Evolutionary conservation across 148 eudicot genomes (phyloP).

Genomic region (Camellia japonica): DNA sequence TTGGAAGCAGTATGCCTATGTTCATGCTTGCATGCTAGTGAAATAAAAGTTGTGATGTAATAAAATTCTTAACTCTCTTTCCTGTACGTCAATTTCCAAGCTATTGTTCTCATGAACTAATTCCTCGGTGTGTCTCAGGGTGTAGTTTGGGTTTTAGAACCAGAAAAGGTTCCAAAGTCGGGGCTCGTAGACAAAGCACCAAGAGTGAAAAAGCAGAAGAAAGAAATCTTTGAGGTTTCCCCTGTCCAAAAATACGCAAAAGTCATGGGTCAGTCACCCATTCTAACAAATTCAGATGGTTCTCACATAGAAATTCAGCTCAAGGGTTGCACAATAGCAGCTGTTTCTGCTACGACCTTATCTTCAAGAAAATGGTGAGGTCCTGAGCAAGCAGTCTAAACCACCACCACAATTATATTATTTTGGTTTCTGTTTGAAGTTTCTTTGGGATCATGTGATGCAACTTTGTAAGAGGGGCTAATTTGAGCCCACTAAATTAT

Average conservation of each 20-base stretch:
- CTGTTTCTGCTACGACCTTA: slow-evolving; percentile 78
- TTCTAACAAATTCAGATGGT: slow-evolving; percentile 65
- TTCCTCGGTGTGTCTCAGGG: slow-evolving; percentile 52
- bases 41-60: background rate
- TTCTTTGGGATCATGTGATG: no score
- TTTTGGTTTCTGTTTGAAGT: background rate
- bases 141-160: slow-evolving; percentile 72
- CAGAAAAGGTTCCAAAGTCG: no score
- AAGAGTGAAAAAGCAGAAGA: slow-evolving; percentile 51
- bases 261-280: slow-evolving; percentile 60
- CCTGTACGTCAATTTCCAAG: background rate
- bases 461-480: no score
- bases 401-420: background rate
- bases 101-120: background rate
- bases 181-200: slow-evolving; percentile 31
- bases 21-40: background rate
- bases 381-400: background rate
- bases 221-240: slow-evolving; percentile 65
- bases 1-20: no score
- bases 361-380: slow-evolving; percentile 84
- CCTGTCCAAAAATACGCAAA: slow-evolving; percentile 71
- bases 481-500: no score
- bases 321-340: slow-evolving; percentile 63
- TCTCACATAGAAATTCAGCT: slow-evolving; percentile 53
- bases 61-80: background rate